Conservation (phyloP, 108 stramenopile genomes). For the Skeletonema grethae region DNA sequence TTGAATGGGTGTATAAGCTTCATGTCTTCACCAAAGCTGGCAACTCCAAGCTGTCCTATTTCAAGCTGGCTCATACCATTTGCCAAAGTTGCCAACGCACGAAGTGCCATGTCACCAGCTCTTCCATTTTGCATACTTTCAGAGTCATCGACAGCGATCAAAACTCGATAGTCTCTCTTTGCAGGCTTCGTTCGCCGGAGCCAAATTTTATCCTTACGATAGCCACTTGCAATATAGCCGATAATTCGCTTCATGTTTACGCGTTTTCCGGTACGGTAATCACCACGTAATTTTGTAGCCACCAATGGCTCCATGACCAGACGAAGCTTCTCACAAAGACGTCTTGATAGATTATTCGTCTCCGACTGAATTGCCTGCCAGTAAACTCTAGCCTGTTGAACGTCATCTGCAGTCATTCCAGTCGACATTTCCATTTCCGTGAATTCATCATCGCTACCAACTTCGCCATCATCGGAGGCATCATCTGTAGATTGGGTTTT, state of each 20-base stretch:
- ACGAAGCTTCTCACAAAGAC: conserved; percentile 97
- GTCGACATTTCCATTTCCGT: conserved; percentile 41
- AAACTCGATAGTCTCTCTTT: conserved; percentile 94
- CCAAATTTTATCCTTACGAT: conserved; percentile 99
- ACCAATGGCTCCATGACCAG: conserved; percentile 96
- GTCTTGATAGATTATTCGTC: conserved; percentile 75
- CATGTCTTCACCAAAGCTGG: conserved; percentile 92
- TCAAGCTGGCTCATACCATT: conserved; percentile 95
- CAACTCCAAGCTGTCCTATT: conserved; percentile 93
- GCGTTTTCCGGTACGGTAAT: conserved; percentile 97
- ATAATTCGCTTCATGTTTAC: conserved; percentile 99
- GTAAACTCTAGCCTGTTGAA: conserved; percentile 55
- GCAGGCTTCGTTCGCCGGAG: conserved; percentile 98
- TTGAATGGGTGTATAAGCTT: conserved; percentile 90
- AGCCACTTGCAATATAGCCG: conserved; percentile 97
- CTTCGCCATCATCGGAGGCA: conserved; percentile 41
- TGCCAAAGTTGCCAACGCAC: conserved; percentile 88
- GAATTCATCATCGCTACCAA: conserved; percentile 48
- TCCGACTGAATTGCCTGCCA: conserved; percentile 80
- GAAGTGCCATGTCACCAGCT: conserved; percentile 90
- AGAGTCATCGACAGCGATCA: conserved; percentile 97
- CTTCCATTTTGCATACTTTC: conserved; percentile 94
- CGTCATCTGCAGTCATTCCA: conserved; percentile 41
- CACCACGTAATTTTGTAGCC: conserved; percentile 94
- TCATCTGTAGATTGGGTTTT: conserved; percentile 25